phyloP scores from a whole-genome alignment of 352 stramenopile species.

The Phytophthora parvispora region DNA sequence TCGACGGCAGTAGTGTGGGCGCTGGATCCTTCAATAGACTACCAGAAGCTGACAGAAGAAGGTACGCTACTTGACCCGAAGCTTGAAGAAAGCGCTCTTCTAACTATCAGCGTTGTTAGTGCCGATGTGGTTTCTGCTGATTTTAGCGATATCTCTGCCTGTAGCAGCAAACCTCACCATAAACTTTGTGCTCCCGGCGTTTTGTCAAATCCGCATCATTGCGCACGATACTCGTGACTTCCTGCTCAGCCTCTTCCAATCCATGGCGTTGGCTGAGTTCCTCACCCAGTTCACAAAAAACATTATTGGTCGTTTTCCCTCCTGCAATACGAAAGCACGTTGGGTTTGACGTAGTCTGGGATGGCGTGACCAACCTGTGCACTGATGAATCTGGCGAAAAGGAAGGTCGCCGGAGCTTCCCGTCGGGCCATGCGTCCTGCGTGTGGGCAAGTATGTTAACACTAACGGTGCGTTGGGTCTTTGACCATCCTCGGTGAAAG shows the following conservation, averaged over 20 bases:
- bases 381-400: slow-evolving; percentile 52
- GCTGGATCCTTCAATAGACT: slow-evolving; percentile 7
- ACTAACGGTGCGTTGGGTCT: slow-evolving; percentile 52
- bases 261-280: slow-evolving; percentile 43
- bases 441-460: slow-evolving; percentile 73
- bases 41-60: slow-evolving; percentile 8
- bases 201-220: slow-evolving; percentile 53
- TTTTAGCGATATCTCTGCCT: slow-evolving; percentile 37
- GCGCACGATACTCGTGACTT: slow-evolving; percentile 76
- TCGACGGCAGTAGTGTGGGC: not conserved
- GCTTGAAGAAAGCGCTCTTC: not conserved
- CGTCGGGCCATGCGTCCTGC: slow-evolving; percentile 74
- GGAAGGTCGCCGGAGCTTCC: slow-evolving; percentile 75
- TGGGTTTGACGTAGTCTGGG: slow-evolving; percentile 63
- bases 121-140: slow-evolving; percentile 47
- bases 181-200: slow-evolving; percentile 56
- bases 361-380: slow-evolving; percentile 71
- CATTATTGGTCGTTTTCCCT: slow-evolving; percentile 72
- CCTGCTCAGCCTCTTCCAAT: slow-evolving; percentile 58
- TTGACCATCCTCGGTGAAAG: not conserved
- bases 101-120: slow-evolving; percentile 19
- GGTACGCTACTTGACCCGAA: not conserved
- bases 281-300: slow-evolving; percentile 78
- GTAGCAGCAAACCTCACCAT: slow-evolving; percentile 57
- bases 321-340: too few relatives aligned